Base-by-base conservation (phyloP, 192 early-diverging fungal genomes). In the Coemansia sp. region DNA sequence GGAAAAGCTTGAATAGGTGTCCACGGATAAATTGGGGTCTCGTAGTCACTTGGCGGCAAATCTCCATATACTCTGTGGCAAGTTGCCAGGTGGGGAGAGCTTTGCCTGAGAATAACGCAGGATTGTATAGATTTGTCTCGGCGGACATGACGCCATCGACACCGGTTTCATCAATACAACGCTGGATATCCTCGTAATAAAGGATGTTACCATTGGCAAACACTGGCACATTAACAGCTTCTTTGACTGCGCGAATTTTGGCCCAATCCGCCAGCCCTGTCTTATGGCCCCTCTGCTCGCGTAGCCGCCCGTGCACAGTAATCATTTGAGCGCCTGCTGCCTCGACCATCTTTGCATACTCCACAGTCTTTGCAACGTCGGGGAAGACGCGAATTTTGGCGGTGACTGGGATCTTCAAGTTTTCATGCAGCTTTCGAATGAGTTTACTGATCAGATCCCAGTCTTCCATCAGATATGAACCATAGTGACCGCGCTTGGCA, bases 141-240 rank as follows among this genome's bases (percentile, higher is more conserved):
- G 94, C 96, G 4, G 90, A 86, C 97, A 99, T 99, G 49, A 98
- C 92, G 24, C 94, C 97, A 60, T 93, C 95, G 25, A 85, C 91
- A 10, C 90, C 91, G 8, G 96, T 99, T n/a, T 73, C 68, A 12
- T 89, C 85, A 1, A 98, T 56, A 54, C 95, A 97, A 4, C 84
- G 68, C 57, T 91, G 85, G 30, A 97, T 82, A 56, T 99, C 96
- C 74, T 97, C 92, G 24, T 81, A 78, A 65, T 97, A 98, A 19
- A 96, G 78, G 48, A 99, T 94, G 63, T 99, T 97, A n/a, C 97
- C 97, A 63, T 99, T 99, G 54, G 95, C 95, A 81, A 98, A 85
- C 9, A 99, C 94, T 0, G 97, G 97, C 0, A 99, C 92, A 9
- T 64, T 81, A 8, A 95, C 85, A 7, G 89, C 90, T 25, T 92